These are phyloP conservation scores for Copromyces sp. DNA, from an alignment of 495 filamentous ascomycete species.

Conservation along the genomic window DNA sequence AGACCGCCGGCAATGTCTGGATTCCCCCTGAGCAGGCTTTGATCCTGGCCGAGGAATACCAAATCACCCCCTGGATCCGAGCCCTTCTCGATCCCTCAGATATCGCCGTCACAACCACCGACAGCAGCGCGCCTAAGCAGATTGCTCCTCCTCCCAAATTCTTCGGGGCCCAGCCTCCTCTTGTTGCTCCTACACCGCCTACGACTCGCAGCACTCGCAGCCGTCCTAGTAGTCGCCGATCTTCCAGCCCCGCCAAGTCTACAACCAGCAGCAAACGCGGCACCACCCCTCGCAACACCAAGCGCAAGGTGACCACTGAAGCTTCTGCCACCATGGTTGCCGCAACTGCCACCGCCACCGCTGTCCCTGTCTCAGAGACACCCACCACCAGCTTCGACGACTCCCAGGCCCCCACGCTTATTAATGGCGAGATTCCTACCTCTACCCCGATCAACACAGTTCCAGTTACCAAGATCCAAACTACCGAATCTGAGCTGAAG, in stretches of 20 bases:
- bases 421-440: slow-evolving; percentile 26
- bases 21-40: slow-evolving; percentile 78
- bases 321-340: slow-evolving; percentile 15
- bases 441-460: slow-evolving; percentile 13
- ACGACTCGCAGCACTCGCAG: slow-evolving; percentile 35
- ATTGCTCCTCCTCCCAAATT: slow-evolving; percentile 65
- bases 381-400: slow-evolving; percentile 17
- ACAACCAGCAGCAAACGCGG: slow-evolving; percentile 36
- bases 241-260: slow-evolving; percentile 43
- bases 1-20: slow-evolving; percentile 96
- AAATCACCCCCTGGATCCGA: slow-evolving; percentile 75
- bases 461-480: slow-evolving; percentile 21
- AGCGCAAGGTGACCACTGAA: slow-evolving; percentile 50
- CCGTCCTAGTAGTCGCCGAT: slow-evolving; percentile 44
- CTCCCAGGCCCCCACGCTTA: slow-evolving; percentile 21
- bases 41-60: slow-evolving; percentile 68
- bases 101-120: slow-evolving; percentile 34
- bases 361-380: slow-evolving; percentile 14
- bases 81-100: slow-evolving; percentile 78
- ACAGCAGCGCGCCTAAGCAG: slow-evolving; percentile 46
- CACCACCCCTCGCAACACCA: slow-evolving; percentile 49
- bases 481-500: slow-evolving; percentile 23
- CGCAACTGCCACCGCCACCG: background rate
- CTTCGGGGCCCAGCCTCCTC: slow-evolving; percentile 22
- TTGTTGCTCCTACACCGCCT: slow-evolving; percentile 34